These are phyloP conservation scores for Thelonectria olida DNA, from an alignment of 2,329 filamentous ascomycete species.

Conservation along the genomic window DNA sequence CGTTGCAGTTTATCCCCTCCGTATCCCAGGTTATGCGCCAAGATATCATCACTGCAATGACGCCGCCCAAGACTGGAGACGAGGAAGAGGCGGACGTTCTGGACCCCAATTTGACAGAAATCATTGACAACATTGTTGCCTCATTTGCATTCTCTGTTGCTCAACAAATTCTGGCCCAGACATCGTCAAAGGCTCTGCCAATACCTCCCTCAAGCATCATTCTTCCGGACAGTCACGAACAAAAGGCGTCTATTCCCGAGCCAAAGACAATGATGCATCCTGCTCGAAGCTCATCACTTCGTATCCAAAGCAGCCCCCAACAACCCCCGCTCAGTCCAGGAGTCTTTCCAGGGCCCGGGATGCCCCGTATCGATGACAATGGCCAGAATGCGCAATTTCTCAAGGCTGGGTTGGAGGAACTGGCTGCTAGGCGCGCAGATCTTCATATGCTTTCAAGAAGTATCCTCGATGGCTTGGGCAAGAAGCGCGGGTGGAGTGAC, in stretches of 20 bases:
- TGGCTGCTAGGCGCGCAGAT: slow-evolving; percentile 85
- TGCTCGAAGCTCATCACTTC: slow-evolving; percentile 69
- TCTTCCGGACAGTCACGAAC: slow-evolving; percentile 60
- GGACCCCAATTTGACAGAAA: slow-evolving; percentile 54
- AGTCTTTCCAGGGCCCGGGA: slow-evolving; percentile 60
- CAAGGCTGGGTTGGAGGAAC: slow-evolving; percentile 77
- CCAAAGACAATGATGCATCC: slow-evolving; percentile 78
- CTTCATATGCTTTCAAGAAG: slow-evolving; percentile 83
- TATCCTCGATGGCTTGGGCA: slow-evolving; percentile 78
- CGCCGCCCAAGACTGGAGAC: slow-evolving; percentile 49
- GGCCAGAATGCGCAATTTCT: slow-evolving; percentile 57
- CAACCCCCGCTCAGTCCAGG: slow-evolving; percentile 59
- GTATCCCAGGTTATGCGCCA: slow-evolving; percentile 81
- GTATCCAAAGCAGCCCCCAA: slow-evolving; percentile 48
- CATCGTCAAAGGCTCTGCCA: slow-evolving; percentile 72
- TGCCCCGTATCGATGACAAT: slow-evolving; percentile 53
- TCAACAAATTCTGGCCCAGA: slow-evolving; percentile 80
- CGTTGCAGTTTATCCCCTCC: slow-evolving; percentile 84
- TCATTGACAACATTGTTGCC: slow-evolving; percentile 78
- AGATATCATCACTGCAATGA: slow-evolving; percentile 75
- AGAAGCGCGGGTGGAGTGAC: slow-evolving; percentile 76
- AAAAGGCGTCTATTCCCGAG: slow-evolving; percentile 70
- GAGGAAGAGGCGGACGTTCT: slow-evolving; percentile 45
- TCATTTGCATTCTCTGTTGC: slow-evolving; percentile 82
- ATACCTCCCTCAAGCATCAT: slow-evolving; percentile 69